Base-by-base conservation (phyloP, 2,329 filamentous ascomycete species). In the Sporothrix humicola region DNA sequence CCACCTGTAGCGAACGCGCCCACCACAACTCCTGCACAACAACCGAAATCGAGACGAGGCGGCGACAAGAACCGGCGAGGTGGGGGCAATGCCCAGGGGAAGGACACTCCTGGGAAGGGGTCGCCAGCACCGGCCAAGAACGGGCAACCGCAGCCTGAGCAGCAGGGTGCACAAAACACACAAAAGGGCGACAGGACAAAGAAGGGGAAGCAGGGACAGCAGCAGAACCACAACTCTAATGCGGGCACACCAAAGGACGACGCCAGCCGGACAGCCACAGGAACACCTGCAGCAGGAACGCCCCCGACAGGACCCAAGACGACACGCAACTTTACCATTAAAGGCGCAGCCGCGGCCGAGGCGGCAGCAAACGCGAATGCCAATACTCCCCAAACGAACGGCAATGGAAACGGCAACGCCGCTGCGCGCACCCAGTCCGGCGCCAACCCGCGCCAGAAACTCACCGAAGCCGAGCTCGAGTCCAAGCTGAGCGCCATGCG, bases 401-500 rank as follows among this genome's bases (percentile, higher is more conserved):
- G 31, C 31, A 37, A 37, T 37, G 31, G 17, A 50, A 58, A 48
- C 23, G 50, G 48, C 46, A 37, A 7, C 5, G 54, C n/a, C 26
- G 80, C 81, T 6, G 81, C 82, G 9, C 87, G 88, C 10, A 79
- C 87, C 10, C 81, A 83, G 72, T 89, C 87, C 1, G 88, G 88
- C 74, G 86, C 84, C 13, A 89, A 89, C 81, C 88, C 88, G 31
- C 87, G 88, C 12, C 85, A 86, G 31, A 90, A 90, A 80, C 84
- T 89, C 42, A 90, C 88, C 0, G 88, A 91, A 0, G 81, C 82
- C 0, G 87, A 91, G 80, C 84, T 91, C 3, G 83, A 87, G 0
- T 85, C 82, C 74, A 89, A 89, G 79, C 88, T 91, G 85, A 87
- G 87, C 77, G 82, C 87, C 79, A 90, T 89, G 86, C 88, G 88